Evolutionary conservation across 495 filamentous ascomycete genomes (phyloP), one percentile per base, ranked within the genome.

Genomic region (Articulospora tetracladia): DNA sequence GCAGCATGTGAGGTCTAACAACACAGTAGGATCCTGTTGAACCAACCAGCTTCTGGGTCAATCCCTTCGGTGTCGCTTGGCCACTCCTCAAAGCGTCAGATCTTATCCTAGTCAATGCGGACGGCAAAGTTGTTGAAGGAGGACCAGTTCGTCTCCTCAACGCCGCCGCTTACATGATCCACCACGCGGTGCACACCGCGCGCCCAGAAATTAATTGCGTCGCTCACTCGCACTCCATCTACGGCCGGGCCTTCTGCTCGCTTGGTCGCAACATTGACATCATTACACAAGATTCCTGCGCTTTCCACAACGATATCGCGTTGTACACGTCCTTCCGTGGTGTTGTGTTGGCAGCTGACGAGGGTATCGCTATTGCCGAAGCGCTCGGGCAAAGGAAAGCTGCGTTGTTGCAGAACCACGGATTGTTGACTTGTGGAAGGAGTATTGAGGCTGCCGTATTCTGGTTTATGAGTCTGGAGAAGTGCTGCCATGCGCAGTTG

Each of bases 381-480:
- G 73, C 76, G 0, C 74, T 93, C 0, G 88, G 87, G 1, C 55
- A 70, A 30, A 88, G 83, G 64, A 93, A 93, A 69, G 88, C 86
- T 0, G 87, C 83, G 0, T 64, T 92, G 2, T 69, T 92, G 15
- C 81, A 88, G 61, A 91, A 91, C 68, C 89, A 92, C 66, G 77
- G 76, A 0, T 59, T 79, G 11, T 60, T 80, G 59, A 79, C 78
- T 1, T 81, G 80, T 3, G 86, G 86, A 1, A 58, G 67, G 24
- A 74, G 77, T 0, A 75, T 88, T 41, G 85, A 88, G 65, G 77
- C 75, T 24, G 74, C 84, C 0, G 79, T 92, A 1, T 90, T 86
- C 67, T 92, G 88, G 88, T 92, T 92, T 69, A 72, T 89, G 30
- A 86, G 80, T 53, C 65, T 93, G 59, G 89, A 91, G 61, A 88